These are phyloP conservation scores for Cadophora malorum DNA, from an alignment of 2,329 filamentous ascomycete species.

Conservation along the genomic window DNA sequence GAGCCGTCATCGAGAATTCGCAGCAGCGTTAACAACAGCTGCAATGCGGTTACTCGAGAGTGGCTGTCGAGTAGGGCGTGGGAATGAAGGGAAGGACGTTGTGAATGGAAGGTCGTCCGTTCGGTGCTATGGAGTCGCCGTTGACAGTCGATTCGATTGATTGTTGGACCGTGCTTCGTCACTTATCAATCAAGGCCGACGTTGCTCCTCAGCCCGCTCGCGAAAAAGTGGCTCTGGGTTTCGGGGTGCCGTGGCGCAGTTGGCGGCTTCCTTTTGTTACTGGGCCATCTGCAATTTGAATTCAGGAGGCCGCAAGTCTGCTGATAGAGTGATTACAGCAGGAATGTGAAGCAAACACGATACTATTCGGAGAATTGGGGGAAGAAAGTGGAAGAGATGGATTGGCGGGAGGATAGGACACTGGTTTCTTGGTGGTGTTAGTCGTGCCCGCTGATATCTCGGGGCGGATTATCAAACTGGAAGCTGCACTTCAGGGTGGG, in stretches of 20 bases:
- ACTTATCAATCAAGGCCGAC: slow-evolving; percentile 20
- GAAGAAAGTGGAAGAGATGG: not conserved
- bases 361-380: slow-evolving; percentile 2
- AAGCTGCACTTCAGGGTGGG: not conserved
- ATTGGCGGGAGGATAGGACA: not conserved
- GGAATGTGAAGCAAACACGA: not conserved
- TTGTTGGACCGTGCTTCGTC: slow-evolving; percentile 23
- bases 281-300: slow-evolving; percentile 3
- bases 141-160: not conserved
- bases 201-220: not conserved
- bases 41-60: slow-evolving; percentile 32
- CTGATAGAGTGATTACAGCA: slow-evolving; percentile 10
- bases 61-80: slow-evolving; percentile 1
- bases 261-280: not conserved
- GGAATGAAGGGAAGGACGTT: not conserved
- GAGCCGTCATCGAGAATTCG: slow-evolving; percentile 40
- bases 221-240: slow-evolving; percentile 16
- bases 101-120: slow-evolving; percentile 22
- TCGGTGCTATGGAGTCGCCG: slow-evolving; percentile 11
- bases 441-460: not conserved
- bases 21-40: slow-evolving; percentile 42
- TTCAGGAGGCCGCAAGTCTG: slow-evolving; percentile 9
- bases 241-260: slow-evolving; percentile 18
- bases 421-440: not conserved
- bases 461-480: slow-evolving; percentile 16